Evolutionary conservation across 1,284 basidiomycete genomes (phyloP).

Genomic region (Jaminaea rosea): DNA sequence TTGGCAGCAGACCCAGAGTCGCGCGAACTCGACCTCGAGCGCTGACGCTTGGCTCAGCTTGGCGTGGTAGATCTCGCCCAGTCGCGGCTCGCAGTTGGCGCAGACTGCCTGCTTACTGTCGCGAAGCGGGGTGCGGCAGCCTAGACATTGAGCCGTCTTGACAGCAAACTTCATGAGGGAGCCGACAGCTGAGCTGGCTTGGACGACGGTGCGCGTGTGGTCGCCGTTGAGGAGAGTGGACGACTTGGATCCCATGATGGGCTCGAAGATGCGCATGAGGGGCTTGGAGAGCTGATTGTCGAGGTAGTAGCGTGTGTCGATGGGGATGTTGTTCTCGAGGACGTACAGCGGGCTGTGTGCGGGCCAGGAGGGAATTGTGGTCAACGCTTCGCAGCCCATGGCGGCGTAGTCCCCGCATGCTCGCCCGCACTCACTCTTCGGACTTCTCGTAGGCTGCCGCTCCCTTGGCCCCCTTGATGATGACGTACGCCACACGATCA

Average conservation of each 20-base stretch:
- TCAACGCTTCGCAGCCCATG: too few relatives aligned
- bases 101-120: constrained; percentile 36
- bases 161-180: constrained; percentile 47
- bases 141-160: constrained; percentile 41
- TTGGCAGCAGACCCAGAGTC: constrained; percentile 46
- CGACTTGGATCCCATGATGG: constrained; percentile 40
- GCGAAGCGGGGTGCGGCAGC: constrained; percentile 43
- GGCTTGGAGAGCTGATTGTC: constrained; percentile 46
- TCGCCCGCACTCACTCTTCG: too few relatives aligned
- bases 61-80: constrained; percentile 42
- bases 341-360: constrained; percentile 46
- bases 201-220: constrained; percentile 43
- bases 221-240: constrained; percentile 37
- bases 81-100: constrained; percentile 35
- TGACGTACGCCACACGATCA: constrained; percentile 46
- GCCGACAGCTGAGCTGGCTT: constrained; percentile 42
- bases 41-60: constrained; percentile 27
- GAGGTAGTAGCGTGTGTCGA: constrained; percentile 47
- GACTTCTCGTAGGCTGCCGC: constrained; percentile 44
- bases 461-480: constrained; percentile 45
- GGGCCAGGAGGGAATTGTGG: too few relatives aligned
- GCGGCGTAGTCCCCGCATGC: too few relatives aligned
- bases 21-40: constrained; percentile 41
- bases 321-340: constrained; percentile 46
- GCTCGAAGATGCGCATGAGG: constrained; percentile 46